Evolutionary conservation across 164 flowering plant genomes (phyloP), one percentile per base, ranked within the genome.

Genomic region (Vitis cinerea): DNA sequence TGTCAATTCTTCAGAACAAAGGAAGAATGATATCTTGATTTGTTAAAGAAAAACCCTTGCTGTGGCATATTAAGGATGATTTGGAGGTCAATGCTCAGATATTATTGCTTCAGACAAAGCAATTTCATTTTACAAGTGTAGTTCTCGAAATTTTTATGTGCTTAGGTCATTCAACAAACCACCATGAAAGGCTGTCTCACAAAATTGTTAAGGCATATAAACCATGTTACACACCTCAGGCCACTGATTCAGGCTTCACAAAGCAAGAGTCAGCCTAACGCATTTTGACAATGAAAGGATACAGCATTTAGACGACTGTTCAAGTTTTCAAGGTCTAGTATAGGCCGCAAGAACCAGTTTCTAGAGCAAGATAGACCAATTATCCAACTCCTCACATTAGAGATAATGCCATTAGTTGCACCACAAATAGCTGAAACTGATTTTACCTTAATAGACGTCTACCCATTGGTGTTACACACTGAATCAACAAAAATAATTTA

Each of bases 391-490:
- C 61, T 54, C 53, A 60, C 31, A 16, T 72, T n/a, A 76, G 58
- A 52, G 29, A 23, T 60, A 55, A 68, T 53, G 49, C 47, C 59
- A 50, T 17, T 30, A 59, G 13, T 27, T 53, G 47, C 61, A 77
- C 29, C 55, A 61, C 49, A 72, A 72, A 54, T 54, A 17, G 44
- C 49, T 61, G 2, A 61, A 71, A 31, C 15, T 48, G 47, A 67
- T 47, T 65, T 72, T 86, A 96, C 99, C 98, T 90, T 79, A 93
- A 73, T 54, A 93, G 90, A 17, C 97, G 98, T 69, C 85, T 85
- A 23, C 99, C 99, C 83, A 90, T 81, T 47, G 97, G 92, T 15
- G 99, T 96, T 66, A 91, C 90, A 83, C 98, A 96, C 99, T 93
- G 87, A 52, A 75, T 71, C 0, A 16, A 70, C 47, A 8, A 66